Evolutionary conservation across 768 basidiomycete species (phyloP).

Genomic region (Favolaschia claudopus): DNA sequence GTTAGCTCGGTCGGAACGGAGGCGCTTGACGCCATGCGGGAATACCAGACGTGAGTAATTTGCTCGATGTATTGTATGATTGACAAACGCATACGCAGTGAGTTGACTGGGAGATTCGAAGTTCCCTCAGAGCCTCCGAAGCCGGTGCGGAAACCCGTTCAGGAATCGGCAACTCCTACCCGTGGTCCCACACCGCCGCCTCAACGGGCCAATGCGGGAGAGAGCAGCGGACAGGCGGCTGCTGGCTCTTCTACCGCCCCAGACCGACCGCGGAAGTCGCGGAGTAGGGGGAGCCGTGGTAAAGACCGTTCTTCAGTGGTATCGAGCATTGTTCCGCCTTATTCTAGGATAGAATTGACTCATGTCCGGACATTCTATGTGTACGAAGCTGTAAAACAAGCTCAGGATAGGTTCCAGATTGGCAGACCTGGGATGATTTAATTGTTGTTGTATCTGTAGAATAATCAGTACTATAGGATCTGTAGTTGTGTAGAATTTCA

Average conservation of each 20-base stretch:
- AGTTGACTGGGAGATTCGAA: constrained; percentile 1
- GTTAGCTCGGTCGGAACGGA: constrained; percentile 27
- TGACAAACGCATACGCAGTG: background rate
- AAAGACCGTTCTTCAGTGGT: constrained; percentile 7
- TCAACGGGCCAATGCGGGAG: background rate
- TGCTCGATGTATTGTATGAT: background rate
- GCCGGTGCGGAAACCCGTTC: background rate
- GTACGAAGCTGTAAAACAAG: constrained; percentile 31
- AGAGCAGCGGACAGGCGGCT: background rate
- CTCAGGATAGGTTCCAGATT: background rate
- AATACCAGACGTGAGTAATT: constrained; percentile 23
- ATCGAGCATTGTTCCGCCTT: constrained; percentile 28
- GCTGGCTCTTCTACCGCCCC: background rate
- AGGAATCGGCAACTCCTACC: too few species aligned
- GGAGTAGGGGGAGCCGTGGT: constrained; percentile 21
- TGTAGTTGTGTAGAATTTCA: too few species aligned
- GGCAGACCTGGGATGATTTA: background rate
- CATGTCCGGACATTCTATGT: constrained; percentile 37
- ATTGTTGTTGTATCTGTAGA: background rate
- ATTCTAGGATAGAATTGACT: constrained; percentile 32
- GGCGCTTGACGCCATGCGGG: constrained; percentile 27
- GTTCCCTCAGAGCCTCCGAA: background rate
- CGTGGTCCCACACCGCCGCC: background rate
- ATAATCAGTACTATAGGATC: background rate
- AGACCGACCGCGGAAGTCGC: constrained; percentile 9